These are phyloP conservation scores for Graphium sp. DNA, from an alignment of 2,329 filamentous ascomycete species.

Conservation along the genomic window DNA sequence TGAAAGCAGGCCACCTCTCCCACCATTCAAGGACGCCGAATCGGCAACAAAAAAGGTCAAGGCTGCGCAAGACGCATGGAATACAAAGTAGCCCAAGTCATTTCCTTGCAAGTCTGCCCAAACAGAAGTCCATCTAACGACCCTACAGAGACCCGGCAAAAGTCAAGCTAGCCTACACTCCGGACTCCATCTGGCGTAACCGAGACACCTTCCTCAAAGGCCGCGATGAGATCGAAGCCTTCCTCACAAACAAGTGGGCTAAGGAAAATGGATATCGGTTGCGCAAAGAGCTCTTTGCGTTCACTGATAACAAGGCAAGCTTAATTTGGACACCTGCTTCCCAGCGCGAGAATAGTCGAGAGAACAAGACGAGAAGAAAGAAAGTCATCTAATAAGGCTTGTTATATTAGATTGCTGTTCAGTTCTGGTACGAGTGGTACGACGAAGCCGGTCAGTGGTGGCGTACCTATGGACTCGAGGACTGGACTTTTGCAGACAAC, in stretches of 20 bases:
- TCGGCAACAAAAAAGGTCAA: conserved; percentile 65
- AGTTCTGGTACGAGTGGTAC: conserved; percentile 80
- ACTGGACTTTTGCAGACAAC: conserved; percentile 58
- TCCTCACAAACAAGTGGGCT: conserved; percentile 59
- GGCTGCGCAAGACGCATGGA: conserved; percentile 71
- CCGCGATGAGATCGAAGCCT: conserved; percentile 47
- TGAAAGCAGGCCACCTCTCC: conserved; percentile 23
- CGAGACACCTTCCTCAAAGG: conserved; percentile 53
- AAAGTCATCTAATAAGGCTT: too few species aligned
- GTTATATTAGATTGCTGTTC: conserved; percentile 51
- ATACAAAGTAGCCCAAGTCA: conserved; percentile 56
- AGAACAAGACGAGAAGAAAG: not conserved
- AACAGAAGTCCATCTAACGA: not conserved
- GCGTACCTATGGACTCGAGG: conserved; percentile 71
- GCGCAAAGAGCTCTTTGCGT: conserved; percentile 73
- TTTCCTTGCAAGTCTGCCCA: too few species aligned
- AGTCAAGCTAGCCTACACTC: conserved; percentile 59
- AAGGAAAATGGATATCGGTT: conserved; percentile 56
- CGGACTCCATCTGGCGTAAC: conserved; percentile 68
- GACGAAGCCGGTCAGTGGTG: conserved; percentile 62
- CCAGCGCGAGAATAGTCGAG: not conserved
- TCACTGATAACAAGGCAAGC: conserved; percentile 43
- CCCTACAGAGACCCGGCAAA: conserved; percentile 38
- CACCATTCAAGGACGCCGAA: conserved; percentile 54
- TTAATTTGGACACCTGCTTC: not conserved